Base-by-base conservation (phyloP, 306 rosid species). In the Pueraria montana region DNA sequence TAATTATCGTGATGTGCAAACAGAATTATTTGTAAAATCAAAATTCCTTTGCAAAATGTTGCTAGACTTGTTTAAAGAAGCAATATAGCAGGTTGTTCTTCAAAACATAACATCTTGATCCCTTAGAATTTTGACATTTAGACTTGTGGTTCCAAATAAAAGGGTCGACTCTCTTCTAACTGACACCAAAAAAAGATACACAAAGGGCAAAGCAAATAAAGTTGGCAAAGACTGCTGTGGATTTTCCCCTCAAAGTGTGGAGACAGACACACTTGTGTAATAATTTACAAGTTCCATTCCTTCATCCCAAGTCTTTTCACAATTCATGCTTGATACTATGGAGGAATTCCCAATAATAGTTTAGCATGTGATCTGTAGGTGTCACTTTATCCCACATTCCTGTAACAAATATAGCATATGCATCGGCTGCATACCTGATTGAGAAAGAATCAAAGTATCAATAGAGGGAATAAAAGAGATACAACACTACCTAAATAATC, bases 371-470 rank as follows among this genome's bases (percentile, higher is more conserved):
- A 79, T 90, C 94, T 11, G 56, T 0, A 14, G 92, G 94, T 50
- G 12, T 68, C 43, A 88, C 88, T 14, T 30, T 68, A 8, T 86
- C 82, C 94, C 94, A 90, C 59, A 75, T 78, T 72, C 94, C 92
- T 0, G 89, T 90, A 65, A 90, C 82, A 70, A 90, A 88, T 83
- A 90, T 90, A 50, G 92, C 94, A 83, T 87, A 87, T 42, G 92
- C 89, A 88, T 90, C 94, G 6, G 92, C 96, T 74, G 88, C 96
- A 84, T 92, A 91, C 88, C 95, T 88, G 62, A 66, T 23, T 9
- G 17, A 61, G 42, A 55, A 42, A 40, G 26, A 12, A 8, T 18
- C 24, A 62, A 2, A 56, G 21, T 10, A 27, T 50, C 75, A 70
- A 14, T 13, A 14, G 0, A 30, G 8, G 36, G 3, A 20, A 30